phyloP scores from a whole-genome alignment of 805 yeast genomes.

The Teunomyces barrocoloradensis region DNA sequence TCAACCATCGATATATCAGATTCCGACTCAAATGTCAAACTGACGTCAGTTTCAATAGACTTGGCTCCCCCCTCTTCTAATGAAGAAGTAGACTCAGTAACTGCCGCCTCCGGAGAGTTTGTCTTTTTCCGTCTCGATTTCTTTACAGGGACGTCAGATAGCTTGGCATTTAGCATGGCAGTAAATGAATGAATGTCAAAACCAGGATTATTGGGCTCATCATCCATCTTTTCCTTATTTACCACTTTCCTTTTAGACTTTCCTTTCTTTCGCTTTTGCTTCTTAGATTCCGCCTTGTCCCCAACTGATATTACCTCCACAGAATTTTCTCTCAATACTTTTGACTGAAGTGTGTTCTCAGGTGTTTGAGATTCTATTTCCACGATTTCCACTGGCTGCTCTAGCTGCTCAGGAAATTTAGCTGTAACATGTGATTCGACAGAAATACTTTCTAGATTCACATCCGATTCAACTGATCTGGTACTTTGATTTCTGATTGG shows the following conservation, averaged over 20 bases:
- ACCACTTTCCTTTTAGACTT: not conserved
- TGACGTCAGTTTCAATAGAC: not conserved
- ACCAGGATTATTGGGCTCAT: not conserved
- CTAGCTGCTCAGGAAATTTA: not conserved
- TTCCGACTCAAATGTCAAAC: not conserved
- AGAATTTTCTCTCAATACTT: not conserved
- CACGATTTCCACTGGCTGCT: not conserved
- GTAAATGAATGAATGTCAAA: conserved; percentile 29
- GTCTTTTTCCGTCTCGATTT: not conserved
- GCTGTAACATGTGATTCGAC: not conserved
- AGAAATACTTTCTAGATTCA: not conserved
- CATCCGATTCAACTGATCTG: not conserved
- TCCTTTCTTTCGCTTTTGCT: not conserved
- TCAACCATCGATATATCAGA: not conserved
- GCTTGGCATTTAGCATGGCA: conserved; percentile 22
- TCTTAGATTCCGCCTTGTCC: conserved; percentile 2
- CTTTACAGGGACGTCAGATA: conserved; percentile 8
- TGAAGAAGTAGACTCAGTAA: not conserved
- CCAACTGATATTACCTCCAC: not conserved
- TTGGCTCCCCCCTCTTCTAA: not conserved
- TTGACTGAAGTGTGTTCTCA: not conserved
- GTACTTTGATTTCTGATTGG: not conserved
- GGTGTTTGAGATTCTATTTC: not conserved
- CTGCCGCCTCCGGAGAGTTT: not conserved
- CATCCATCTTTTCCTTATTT: conserved; percentile 3